Base-by-base conservation (phyloP, 306 rosid genomes). In the Sophora flavescens region DNA sequence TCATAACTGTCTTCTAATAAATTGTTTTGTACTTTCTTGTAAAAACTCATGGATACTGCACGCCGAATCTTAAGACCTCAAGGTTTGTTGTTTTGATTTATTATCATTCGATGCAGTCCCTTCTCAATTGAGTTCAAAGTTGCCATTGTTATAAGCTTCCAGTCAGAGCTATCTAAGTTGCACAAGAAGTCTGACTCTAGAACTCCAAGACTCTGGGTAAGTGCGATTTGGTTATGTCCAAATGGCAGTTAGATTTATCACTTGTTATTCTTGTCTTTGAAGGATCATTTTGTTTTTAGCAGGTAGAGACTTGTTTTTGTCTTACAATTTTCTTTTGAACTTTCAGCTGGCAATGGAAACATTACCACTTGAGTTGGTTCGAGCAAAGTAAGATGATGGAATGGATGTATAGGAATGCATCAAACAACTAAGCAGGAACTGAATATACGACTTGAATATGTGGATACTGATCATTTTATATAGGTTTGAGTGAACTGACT, bases 91-190 rank as follows among this genome's bases (percentile, higher is more conserved):
- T 72, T 62, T 14, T 28, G 26, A 41, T 53, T 65, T 41, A 65
- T 54, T 70, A 26, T 35, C 22, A 72, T 62, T 74, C 71, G 41
- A 17, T 85, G 92, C 92, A 95, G 98, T 39, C 97, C 96, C 73
- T 95, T 95, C 84, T 92, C 98, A 33, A 80, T 95, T 57, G 97
- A 95, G 76, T 95, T 92, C 78, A 89, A 92, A 86, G 90, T 88
- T 61, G 83, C 88, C 48, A 77, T 92, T 65, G 93, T 85, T 30
- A 78, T 95, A 81, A 88, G 82, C 70, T 95, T 95, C 72, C 90
- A 87, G 61, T 90, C 97, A 59, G 92, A 92, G 77, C 85, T 95
- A 61, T 83, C 93, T 18, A 92, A 88, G 78, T 38, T 89, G 70
- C 92, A 89, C 13, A 77, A 80, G 15, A 95, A 92, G 69, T 78